Conservation (phyloP, 495 filamentous ascomycete species). For the Podospora conica region DNA sequence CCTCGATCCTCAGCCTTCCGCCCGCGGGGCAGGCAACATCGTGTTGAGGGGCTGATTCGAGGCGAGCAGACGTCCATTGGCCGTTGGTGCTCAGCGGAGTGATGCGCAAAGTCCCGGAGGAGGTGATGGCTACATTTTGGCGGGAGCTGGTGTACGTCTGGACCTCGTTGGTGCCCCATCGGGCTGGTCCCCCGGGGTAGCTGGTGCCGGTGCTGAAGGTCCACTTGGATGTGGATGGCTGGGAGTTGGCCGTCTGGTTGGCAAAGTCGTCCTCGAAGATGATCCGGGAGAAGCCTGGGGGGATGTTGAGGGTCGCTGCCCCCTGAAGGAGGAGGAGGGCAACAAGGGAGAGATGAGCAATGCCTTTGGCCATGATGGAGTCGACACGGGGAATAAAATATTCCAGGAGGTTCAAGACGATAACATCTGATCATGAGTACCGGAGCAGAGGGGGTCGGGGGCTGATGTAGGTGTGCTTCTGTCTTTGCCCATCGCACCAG, state of each 20-base stretch:
- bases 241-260: slow-evolving; percentile 2
- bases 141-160: slow-evolving; percentile 24
- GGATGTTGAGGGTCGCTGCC: slow-evolving; percentile 3
- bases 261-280: slow-evolving; percentile 20
- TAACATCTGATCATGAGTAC: not conserved
- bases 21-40: slow-evolving; percentile 34
- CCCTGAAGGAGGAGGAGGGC: not conserved
- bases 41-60: slow-evolving; percentile 30
- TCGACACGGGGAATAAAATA: too few relatives aligned
- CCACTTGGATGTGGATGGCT: slow-evolving; percentile 20
- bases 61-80: slow-evolving; percentile 41
- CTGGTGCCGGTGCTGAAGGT: slow-evolving; percentile 20
- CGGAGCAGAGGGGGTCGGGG: not conserved
- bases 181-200: slow-evolving; percentile 24
- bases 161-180: slow-evolving; percentile 31
- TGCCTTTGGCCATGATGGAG: not conserved
- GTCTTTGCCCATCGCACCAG: not conserved
- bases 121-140: slow-evolving; percentile 22
- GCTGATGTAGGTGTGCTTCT: not conserved
- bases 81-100: slow-evolving; percentile 13
- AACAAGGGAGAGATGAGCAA: not conserved
- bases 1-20: slow-evolving; percentile 31
- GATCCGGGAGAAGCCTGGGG: slow-evolving; percentile 5
- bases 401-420: not conserved
- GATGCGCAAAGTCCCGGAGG: slow-evolving; percentile 16